Evolutionary conservation across 495 filamentous ascomycete species (phyloP).

Genomic region (Neurospora pannonica): DNA sequence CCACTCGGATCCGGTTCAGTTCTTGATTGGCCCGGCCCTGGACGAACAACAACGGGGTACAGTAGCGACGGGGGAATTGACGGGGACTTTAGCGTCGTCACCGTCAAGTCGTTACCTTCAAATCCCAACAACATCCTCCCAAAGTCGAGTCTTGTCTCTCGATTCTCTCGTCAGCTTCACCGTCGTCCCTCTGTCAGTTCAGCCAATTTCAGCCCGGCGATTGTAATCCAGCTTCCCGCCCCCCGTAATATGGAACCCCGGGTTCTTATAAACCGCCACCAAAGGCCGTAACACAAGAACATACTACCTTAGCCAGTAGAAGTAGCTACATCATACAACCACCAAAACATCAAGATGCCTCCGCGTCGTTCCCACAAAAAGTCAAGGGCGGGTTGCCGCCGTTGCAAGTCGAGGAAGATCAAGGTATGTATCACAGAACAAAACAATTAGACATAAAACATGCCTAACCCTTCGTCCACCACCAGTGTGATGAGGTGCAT

Average conservation of each 20-base stretch:
- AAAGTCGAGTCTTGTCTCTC: background rate
- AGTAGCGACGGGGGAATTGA: background rate
- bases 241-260: conserved; percentile 9
- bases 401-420: conserved; percentile 55
- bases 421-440: conserved; percentile 34
- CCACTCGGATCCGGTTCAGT: background rate
- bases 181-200: background rate
- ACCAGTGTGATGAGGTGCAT: conserved; percentile 54
- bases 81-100: background rate
- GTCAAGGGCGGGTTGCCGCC: conserved; percentile 48
- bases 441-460: background rate
- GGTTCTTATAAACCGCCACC: conserved; percentile 7
- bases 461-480: conserved; percentile 1
- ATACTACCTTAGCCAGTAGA: background rate
- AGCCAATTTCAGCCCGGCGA: background rate
- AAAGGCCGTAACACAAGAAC: conserved; percentile 10
- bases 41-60: background rate
- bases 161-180: background rate
- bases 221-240: background rate
- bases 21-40: background rate
- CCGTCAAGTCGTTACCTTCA: background rate
- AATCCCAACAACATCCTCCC: background rate
- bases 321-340: background rate
- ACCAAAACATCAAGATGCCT: conserved; percentile 28
- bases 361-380: conserved; percentile 56